Evolutionary conservation across 345 rosid species (phyloP).

Genomic region (Ceriops tagal): DNA sequence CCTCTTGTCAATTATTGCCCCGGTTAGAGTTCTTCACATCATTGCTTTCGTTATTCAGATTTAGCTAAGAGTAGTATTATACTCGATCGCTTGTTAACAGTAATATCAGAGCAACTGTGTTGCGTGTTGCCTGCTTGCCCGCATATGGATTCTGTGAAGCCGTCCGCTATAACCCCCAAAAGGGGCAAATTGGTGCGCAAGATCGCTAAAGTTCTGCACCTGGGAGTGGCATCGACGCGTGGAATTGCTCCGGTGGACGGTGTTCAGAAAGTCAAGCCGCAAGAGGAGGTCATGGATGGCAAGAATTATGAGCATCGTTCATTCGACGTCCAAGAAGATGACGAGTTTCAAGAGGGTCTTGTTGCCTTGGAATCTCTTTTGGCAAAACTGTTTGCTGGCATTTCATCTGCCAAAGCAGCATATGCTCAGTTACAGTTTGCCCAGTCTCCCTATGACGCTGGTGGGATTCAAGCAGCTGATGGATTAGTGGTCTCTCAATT

Average conservation of each 20-base stretch:
- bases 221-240: slow-evolving; percentile 32
- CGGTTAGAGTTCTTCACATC: no score
- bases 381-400: slow-evolving; percentile 68
- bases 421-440: slow-evolving; percentile 77
- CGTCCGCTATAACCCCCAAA: slow-evolving; percentile 44
- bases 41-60: no score
- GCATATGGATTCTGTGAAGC: slow-evolving; percentile 76
- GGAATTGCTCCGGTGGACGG: slow-evolving; percentile 64
- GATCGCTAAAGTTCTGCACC: slow-evolving; percentile 65
- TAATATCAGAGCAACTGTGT: no score
- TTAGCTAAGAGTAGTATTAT: no score
- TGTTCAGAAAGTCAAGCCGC: slow-evolving; percentile 40
- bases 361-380: slow-evolving; percentile 60
- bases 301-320: slow-evolving; percentile 33
- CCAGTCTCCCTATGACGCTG: slow-evolving; percentile 82
- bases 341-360: slow-evolving; percentile 35
- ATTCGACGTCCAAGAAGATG: slow-evolving; percentile 37
- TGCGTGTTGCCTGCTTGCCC: slow-evolving; percentile 6
- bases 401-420: slow-evolving; percentile 68
- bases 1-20: background rate
- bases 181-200: slow-evolving; percentile 65
- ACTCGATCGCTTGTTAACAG: no score
- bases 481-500: slow-evolving; percentile 48
- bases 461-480: slow-evolving; percentile 71
- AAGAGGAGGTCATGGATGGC: slow-evolving; percentile 33